Base-by-base conservation (phyloP, 305 asterid species). In the Fraxinus dipetala region DNA sequence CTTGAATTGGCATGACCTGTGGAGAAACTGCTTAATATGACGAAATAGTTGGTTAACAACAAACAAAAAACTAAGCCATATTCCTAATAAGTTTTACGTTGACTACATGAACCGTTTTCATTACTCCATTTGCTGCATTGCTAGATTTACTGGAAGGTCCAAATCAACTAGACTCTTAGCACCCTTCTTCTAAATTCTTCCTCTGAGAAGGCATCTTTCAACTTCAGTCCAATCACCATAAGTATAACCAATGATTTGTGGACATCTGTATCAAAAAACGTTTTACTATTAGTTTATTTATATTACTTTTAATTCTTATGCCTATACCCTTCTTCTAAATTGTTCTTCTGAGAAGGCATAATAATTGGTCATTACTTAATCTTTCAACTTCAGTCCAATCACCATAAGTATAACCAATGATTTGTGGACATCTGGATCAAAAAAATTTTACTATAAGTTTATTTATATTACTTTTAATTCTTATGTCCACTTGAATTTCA, bases 401-500 rank as follows among this genome's bases (percentile, higher is more conserved):
- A 14, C 61, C 6, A 14, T 13, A 54, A n/a, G 24, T 54, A 54
- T 54, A 40, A 75, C 78, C 20, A 20, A 6, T 48, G 26, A 75
- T 75, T 56, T 74, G 32, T 13, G 45, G 6, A 22, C 43, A 31
- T 61, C 69, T 75, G 72, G 77, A 79, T 40, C 73, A 48, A 54
- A 5, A 59, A 24, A 59, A n/a, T 34, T 65, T 59, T 30, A 63
- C 13, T 63, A 6, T 56, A 83, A 61, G 54, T 76, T 77, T 45
- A 3, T 13, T 26, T 63, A 9, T 24, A 16, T 81, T 26, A 38
- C 14, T 56, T 82, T 76, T 30, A 69, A 70, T 43, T 16, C 72
- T 63, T 73, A 65, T 31, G 40, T 65, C 79, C 35, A 43, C 51
- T 76, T 82, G 88, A 56, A 26, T 35, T 90, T 72, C 93, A 94